Percentiles rank a stretch among this genome's conserved stretches.
Conservation (phyloP, 2,329 filamentous ascomycete genomes). For the Trichoderma koningii region DNA sequence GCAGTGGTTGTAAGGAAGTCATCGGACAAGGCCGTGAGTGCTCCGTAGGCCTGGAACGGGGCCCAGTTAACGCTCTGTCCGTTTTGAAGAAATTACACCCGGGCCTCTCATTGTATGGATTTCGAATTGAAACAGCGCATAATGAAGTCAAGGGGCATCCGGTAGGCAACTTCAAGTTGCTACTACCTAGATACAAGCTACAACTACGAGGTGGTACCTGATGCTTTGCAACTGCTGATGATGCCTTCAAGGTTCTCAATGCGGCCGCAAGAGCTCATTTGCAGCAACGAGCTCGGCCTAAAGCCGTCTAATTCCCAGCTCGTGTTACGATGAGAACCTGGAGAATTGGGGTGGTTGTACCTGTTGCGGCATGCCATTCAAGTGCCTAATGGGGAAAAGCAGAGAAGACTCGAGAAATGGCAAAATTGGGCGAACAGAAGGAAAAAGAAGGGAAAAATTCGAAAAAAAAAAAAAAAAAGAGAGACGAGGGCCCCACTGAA, state of each 20-base stretch:
- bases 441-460: neutral
- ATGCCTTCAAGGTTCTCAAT: neutral
- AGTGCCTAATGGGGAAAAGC: conserved; percentile 23
- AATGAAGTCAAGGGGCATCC: no score
- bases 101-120: neutral
- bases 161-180: no score
- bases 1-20: neutral
- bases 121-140: neutral
- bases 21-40: conserved; percentile 19
- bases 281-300: neutral
- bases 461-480: neutral
- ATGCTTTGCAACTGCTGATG: neutral
- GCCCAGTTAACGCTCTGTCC: conserved; percentile 11
- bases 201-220: neutral
- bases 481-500: conserved; percentile 17
- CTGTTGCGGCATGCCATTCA: neutral
- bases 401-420: neutral
- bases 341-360: no score
- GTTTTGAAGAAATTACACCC: neutral
- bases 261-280: neutral
- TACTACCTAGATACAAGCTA: neutral
- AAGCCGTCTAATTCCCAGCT: conserved; percentile 1
- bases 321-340: neutral
- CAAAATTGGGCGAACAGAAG: neutral
- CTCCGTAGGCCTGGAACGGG: neutral